Base-by-base conservation (phyloP, 139 green algal species). In the Desmodesmus armatus region DNA sequence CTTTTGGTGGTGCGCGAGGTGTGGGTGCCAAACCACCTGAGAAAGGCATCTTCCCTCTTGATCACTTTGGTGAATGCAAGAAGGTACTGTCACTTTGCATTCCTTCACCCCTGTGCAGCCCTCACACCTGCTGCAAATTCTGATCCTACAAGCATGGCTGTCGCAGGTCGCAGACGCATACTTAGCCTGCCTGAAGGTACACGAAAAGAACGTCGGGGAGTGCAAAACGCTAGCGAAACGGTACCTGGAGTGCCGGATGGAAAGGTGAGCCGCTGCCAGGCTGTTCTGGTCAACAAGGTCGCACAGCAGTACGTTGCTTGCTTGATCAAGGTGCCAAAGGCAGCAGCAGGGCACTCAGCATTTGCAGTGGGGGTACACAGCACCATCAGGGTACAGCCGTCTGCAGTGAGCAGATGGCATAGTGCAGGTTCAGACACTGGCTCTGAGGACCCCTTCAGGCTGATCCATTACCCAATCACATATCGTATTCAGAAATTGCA, bases 1-100 rank as follows among this genome's bases (percentile, higher is more conserved):
- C 83, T 35, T 87, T 87, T 17, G 83, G 83, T 25, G 83, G 83
- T 17, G 7, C 83, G 7, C 62, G 66, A 67, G 83, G 95, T 3
- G 84, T 91, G 1, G 82, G 94, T 0, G 91, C 96, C 0, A 91
- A 92, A 71, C 80, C 97, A 0, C 97, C 97, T 1, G 97, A 99
- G 83, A 99, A 99, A 88, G 97, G 97, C 29, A 95, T 99, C 0
- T 99, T 99, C 70, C 97, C 97, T 0, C 85, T 99, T 9, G 97
- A 99, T 78, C 97, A 99, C 63, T 99, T 99, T 87, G 94, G 88
- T 0, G 97, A 99, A 78, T 99, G 97, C 90, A 96, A 97, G 55
- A 15, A 92, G 87, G 92, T 96, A 13, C 25, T 5, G 31, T 23
- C 66, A 27, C 2, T 25, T 27, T 37, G 60, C 60, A 37, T 27